Percentiles rank a stretch among this genome's conserved stretches.
Conservation (phyloP, 352 stramenopile species). For the Phytophthora aleatoria region DNA sequence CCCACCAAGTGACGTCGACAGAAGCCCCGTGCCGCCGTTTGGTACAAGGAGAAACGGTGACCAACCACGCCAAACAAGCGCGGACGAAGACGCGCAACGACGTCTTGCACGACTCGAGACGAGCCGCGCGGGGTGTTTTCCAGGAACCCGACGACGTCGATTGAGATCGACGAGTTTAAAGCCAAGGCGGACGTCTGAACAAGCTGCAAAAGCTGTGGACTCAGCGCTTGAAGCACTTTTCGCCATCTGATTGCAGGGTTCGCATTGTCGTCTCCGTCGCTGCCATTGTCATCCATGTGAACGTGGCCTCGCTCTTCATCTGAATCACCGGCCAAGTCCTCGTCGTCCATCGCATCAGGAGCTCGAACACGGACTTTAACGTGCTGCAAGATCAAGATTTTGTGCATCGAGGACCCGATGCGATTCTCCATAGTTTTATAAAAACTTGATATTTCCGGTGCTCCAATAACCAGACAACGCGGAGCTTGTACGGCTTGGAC, state of each 20-base stretch:
- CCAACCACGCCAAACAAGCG: conserved; percentile 41
- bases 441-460: conserved; percentile 29
- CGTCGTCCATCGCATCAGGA: conserved; percentile 22
- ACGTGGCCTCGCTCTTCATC: conserved; percentile 46
- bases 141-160: conserved; percentile 32
- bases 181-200: conserved; percentile 29
- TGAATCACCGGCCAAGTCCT: conserved; percentile 44
- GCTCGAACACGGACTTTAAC: conserved; percentile 20
- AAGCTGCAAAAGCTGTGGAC: conserved; percentile 38
- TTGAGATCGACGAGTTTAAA: conserved; percentile 24
- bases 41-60: conserved; percentile 58
- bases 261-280: conserved; percentile 13
- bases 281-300: conserved; percentile 13
- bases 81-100: conserved; percentile 30
- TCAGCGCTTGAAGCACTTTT: conserved; percentile 34
- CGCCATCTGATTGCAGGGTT: conserved; percentile 23
- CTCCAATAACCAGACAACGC: conserved; percentile 45
- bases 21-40: conserved; percentile 19
- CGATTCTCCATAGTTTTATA: conserved; percentile 38
- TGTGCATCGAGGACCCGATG: conserved; percentile 36
- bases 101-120: conserved; percentile 21
- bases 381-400: conserved; percentile 54
- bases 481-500: conserved; percentile 29
- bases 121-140: conserved; percentile 19
- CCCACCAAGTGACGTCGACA: conserved; percentile 34